Conservation (phyloP, 2,329 filamentous ascomycete species). For the Fusarium nodosum region DNA sequence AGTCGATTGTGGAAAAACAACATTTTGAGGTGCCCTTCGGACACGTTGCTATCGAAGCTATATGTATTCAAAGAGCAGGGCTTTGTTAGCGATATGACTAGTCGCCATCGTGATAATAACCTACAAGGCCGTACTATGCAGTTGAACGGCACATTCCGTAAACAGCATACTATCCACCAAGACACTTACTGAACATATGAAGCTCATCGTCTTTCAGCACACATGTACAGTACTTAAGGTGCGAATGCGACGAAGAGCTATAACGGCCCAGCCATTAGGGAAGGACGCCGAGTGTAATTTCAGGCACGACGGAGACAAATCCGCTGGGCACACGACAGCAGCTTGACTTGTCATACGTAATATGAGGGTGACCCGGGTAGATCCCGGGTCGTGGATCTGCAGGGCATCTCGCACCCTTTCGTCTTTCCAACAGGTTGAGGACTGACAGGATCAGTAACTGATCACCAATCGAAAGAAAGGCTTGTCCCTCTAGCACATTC, state of each 20-base stretch:
- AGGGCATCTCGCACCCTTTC: neutral
- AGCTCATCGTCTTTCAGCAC: neutral
- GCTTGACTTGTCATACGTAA: constrained; percentile 9
- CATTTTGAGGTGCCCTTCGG: neutral
- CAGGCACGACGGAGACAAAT: neutral
- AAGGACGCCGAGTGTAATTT: neutral
- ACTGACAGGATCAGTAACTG: neutral
- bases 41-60: neutral
- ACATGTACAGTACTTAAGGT: neutral
- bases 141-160: neutral
- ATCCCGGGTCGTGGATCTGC: constrained; percentile 6
- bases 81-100: neutral
- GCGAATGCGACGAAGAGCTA: neutral
- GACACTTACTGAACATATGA: neutral
- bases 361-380: constrained; percentile 2
- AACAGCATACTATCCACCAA: neutral
- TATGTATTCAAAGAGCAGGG: neutral
- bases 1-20: neutral
- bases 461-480: neutral
- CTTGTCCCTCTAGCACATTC: neutral
- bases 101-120: neutral
- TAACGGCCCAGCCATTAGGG: neutral
- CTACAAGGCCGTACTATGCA: neutral
- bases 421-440: neutral
- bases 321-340: neutral